Evolutionary conservation across 2,329 filamentous ascomycete genomes (phyloP).

Genomic region (Elsinoe necatrix): DNA sequence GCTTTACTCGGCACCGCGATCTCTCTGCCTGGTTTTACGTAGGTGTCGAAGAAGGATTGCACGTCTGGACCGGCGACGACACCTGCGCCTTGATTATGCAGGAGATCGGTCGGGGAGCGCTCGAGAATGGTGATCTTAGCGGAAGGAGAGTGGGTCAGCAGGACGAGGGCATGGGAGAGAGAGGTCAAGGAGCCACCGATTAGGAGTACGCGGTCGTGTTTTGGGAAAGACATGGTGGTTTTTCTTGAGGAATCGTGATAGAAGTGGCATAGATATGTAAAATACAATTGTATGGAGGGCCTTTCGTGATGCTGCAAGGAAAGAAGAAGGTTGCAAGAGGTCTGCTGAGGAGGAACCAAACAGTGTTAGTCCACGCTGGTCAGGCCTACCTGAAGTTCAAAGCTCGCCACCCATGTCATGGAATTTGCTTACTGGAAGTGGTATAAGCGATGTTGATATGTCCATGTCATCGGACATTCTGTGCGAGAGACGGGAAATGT

Average conservation of each 20-base stretch:
- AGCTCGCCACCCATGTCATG: conserved; percentile 8
- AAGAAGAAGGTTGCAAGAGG: background rate
- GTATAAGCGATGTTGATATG: background rate
- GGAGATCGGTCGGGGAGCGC: conserved; percentile 34
- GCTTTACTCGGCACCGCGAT: conserved; percentile 24
- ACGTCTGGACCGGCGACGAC: conserved; percentile 41
- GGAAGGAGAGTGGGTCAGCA: conserved; percentile 24
- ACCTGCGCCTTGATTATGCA: conserved; percentile 43
- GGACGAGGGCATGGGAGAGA: background rate
- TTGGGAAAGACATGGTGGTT: background rate
- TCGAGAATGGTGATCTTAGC: conserved; percentile 32
- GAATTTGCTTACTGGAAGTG: background rate
- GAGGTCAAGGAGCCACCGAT: conserved; percentile 27
- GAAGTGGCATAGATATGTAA: background rate
- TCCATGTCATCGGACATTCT: conserved; percentile 3
- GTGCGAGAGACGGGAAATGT: background rate
- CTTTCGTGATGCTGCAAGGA: background rate
- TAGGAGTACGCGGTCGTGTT: conserved; percentile 20
- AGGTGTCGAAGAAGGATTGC: conserved; percentile 35
- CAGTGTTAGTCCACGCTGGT: background rate
- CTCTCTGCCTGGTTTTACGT: conserved; percentile 33
- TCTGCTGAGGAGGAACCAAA: background rate
- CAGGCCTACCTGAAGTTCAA: background rate
- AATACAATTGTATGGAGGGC: background rate
- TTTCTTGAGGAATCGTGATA: background rate